These are phyloP conservation scores for Anthracocystis walkeri DNA, from an alignment of 1,284 basidiomycete genomes.

Conservation along the genomic window DNA sequence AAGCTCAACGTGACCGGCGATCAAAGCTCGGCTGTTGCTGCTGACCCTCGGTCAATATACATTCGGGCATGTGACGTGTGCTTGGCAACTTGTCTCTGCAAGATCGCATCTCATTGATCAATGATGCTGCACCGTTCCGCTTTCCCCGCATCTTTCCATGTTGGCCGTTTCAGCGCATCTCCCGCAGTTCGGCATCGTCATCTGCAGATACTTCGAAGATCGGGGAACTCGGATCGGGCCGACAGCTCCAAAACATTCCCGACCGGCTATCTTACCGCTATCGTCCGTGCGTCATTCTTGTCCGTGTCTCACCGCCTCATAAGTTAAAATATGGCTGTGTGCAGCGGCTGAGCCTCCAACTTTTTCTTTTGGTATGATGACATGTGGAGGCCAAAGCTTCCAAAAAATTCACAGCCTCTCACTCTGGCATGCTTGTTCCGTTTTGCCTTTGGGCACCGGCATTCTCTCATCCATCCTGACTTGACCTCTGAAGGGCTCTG, in stretches of 20 bases:
- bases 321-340: background rate
- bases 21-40: conserved; percentile 4
- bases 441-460: no score
- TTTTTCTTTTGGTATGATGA: background rate
- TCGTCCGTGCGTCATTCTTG: conserved; percentile 7
- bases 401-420: background rate
- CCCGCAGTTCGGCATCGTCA: background rate
- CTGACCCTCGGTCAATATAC: background rate
- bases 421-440: background rate
- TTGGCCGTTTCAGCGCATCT: background rate
- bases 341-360: background rate
- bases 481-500: background rate
- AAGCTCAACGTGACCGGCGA: background rate
- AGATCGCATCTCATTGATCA: background rate
- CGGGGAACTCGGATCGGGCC: background rate
- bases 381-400: conserved; percentile 3
- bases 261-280: no score
- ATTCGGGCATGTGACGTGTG: conserved; percentile 4
- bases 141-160: background rate
- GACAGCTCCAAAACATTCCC: no score
- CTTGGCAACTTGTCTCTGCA: conserved; percentile 4
- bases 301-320: no score
- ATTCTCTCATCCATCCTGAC: no score
- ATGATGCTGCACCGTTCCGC: background rate
- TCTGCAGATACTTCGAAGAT: background rate